phyloP scores from a whole-genome alignment of 768 basidiomycete species.

The Pisolithus albus region DNA sequence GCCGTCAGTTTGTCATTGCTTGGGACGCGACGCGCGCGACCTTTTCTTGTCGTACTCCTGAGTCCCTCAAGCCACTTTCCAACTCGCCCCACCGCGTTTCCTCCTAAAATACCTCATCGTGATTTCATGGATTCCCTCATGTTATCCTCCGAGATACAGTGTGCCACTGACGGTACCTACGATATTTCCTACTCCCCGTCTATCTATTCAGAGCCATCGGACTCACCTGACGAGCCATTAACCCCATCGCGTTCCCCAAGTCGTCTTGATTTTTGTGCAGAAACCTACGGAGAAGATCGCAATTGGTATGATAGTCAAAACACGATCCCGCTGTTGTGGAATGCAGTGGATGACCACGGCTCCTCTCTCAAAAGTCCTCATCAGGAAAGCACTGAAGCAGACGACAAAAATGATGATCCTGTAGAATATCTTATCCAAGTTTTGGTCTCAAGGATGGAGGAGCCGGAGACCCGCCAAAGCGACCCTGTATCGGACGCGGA shows the following conservation, averaged over 20 bases:
- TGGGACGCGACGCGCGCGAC: background rate
- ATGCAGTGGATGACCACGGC: conserved; percentile 5
- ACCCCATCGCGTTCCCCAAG: conserved; percentile 41
- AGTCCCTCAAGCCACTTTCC: background rate
- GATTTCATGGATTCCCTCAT: background rate
- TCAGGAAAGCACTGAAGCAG: conserved; percentile 5
- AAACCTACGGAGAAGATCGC: background rate
- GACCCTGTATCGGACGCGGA: no score
- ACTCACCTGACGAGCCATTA: conserved; percentile 10
- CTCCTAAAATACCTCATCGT: background rate
- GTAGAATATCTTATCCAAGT: no score
- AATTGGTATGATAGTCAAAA: background rate
- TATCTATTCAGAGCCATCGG: conserved; percentile 1
- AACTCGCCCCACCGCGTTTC: background rate
- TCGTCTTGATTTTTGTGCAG: conserved; percentile 37
- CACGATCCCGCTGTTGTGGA: background rate
- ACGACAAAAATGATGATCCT: conserved; percentile 1
- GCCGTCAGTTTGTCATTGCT: background rate
- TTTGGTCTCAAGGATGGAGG: no score
- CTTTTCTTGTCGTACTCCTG: background rate
- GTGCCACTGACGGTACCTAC: background rate
- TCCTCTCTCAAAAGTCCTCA: conserved; percentile 3
- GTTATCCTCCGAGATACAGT: background rate
- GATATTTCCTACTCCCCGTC: conserved; percentile 3
- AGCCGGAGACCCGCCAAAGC: no score